phyloP scores from a whole-genome alignment of 441 rosid genomes.

The Jatropha podagrica region DNA sequence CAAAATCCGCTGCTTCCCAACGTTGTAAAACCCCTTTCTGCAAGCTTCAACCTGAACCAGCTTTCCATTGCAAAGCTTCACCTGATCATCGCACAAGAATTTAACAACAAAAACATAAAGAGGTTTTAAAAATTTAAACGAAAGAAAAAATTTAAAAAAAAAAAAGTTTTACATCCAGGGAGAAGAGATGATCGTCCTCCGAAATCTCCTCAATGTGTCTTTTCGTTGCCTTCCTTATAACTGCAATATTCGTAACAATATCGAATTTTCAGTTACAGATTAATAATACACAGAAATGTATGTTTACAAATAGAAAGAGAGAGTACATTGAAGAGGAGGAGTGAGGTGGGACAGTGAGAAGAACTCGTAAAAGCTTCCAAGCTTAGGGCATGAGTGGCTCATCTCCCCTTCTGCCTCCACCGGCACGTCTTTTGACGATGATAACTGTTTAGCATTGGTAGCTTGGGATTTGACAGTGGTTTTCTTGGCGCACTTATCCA shows the following conservation, averaged over 20 bases:
- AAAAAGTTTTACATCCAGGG: slow-evolving; percentile 65
- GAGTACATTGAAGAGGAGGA: slow-evolving; percentile 70
- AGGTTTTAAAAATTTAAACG: neutral
- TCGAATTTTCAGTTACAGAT: slow-evolving; percentile 1
- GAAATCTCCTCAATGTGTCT: slow-evolving; percentile 59
- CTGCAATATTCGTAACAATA: slow-evolving; percentile 43
- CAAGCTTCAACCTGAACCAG: slow-evolving; percentile 78
- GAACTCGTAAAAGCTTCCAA: slow-evolving; percentile 64
- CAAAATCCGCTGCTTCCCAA: slow-evolving; percentile 73
- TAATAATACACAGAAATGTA: neutral
- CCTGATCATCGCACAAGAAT: slow-evolving; percentile 40
- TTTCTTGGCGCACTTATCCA: slow-evolving; percentile 46
- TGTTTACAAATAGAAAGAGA: neutral
- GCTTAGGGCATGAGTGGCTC: slow-evolving; percentile 60
- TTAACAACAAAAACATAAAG: neutral
- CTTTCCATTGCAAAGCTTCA: slow-evolving; percentile 94
- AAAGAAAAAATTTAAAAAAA: neutral
- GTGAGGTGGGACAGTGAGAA: slow-evolving; percentile 63
- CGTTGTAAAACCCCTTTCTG: slow-evolving; percentile 67
- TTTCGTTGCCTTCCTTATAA: slow-evolving; percentile 54
- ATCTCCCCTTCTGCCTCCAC: slow-evolving; percentile 39
- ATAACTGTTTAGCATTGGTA: slow-evolving; percentile 31
- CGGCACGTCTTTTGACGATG: slow-evolving; percentile 24
- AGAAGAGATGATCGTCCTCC: slow-evolving; percentile 76
- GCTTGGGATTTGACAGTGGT: slow-evolving; percentile 22